Evolutionary conservation across 768 basidiomycete genomes (phyloP).

Genomic region (Pilatotrama ljubarskyi): DNA sequence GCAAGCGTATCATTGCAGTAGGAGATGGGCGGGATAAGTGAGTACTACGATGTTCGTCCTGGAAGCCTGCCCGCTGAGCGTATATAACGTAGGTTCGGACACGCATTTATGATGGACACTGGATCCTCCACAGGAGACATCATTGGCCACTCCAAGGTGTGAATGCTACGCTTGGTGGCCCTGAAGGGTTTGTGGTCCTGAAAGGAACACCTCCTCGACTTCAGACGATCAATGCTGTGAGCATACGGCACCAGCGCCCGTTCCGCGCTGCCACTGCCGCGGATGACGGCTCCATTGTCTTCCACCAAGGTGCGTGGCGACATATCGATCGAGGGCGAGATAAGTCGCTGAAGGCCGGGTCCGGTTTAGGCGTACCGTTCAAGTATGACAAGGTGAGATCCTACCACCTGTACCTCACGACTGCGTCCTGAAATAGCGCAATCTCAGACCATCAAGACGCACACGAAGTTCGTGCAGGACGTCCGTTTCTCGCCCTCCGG

Average conservation of each 20-base stretch:
- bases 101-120: slow-evolving; percentile 80
- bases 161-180: too few species aligned
- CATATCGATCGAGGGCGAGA: background rate
- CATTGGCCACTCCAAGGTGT: slow-evolving; percentile 83
- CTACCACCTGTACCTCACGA: background rate
- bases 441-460: slow-evolving; percentile 76
- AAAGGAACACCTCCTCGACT: background rate
- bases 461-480: slow-evolving; percentile 92
- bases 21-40: slow-evolving; percentile 92
- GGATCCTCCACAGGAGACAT: slow-evolving; percentile 89
- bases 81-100: slow-evolving; percentile 62
- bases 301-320: slow-evolving; percentile 65
- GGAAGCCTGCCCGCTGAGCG: background rate
- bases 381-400: slow-evolving; percentile 76
- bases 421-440: too few species aligned
- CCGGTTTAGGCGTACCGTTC: slow-evolving; percentile 68
- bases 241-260: slow-evolving; percentile 85
- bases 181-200: too few species aligned
- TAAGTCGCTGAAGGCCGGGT: background rate
- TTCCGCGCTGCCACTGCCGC: slow-evolving; percentile 88
- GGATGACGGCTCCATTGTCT: slow-evolving; percentile 79
- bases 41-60: background rate
- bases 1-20: slow-evolving; percentile 92
- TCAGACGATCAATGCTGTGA: slow-evolving; percentile 83
- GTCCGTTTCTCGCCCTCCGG: slow-evolving; percentile 82